These are phyloP conservation scores for Pestalotiopsis sp. DNA, from an alignment of 2,329 filamentous ascomycete genomes.

Conservation along the genomic window DNA sequence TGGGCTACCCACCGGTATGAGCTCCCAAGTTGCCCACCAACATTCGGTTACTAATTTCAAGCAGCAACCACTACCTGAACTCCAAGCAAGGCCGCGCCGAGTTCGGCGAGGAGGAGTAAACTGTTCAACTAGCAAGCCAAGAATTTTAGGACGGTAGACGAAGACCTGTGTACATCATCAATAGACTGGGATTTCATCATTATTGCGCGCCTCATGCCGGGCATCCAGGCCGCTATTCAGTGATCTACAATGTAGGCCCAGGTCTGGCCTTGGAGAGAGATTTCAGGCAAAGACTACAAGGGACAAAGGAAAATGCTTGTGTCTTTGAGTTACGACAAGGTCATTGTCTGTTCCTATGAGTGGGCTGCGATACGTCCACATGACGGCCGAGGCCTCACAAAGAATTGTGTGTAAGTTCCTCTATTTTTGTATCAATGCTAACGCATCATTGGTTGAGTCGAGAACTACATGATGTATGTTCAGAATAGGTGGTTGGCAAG, in stretches of 20 bases:
- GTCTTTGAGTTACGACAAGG: no score
- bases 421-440: no score
- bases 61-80: conserved; percentile 20
- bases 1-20: conserved; percentile 90
- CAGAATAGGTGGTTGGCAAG: no score
- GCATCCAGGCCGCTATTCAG: neutral
- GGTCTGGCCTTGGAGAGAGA: neutral
- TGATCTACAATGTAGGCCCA: neutral
- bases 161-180: conserved; percentile 19
- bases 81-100: conserved; percentile 18
- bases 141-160: conserved; percentile 12
- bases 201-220: neutral
- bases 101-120: conserved; percentile 16
- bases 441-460: no score
- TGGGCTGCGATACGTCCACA: no score
- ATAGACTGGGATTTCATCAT: conserved; percentile 16
- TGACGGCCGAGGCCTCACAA: no score
- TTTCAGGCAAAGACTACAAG: no score
- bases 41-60: neutral
- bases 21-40: conserved; percentile 53
- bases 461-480: no score
- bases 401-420: no score
- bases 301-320: no score
- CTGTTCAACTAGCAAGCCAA: neutral
- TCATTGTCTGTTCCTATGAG: no score